Evolutionary conservation across 2,329 filamentous ascomycete species (phyloP).

Genomic region (Fusarium ambrosium): DNA sequence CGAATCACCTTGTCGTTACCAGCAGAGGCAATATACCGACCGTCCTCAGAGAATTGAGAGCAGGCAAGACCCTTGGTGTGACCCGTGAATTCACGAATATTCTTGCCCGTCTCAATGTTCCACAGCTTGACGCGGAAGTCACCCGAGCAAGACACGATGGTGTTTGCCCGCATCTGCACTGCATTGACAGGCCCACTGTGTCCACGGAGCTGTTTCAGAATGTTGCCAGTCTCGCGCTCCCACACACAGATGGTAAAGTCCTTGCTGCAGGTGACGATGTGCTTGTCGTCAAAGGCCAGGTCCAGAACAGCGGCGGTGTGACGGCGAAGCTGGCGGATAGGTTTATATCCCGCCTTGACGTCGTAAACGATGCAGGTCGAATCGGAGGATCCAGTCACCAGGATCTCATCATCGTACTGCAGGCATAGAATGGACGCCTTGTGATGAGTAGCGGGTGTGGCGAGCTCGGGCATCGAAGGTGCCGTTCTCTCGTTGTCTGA

Average conservation of each 20-base stretch:
- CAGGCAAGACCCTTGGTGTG: conserved; percentile 96
- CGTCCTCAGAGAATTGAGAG: conserved; percentile 95
- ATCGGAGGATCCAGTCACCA: conserved; percentile 96
- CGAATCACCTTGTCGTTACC: conserved; percentile 97
- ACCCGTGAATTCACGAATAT: conserved; percentile 89
- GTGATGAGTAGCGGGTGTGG: conserved; percentile 78
- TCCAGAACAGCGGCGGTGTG: conserved; percentile 93
- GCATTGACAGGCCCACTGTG: conserved; percentile 96
- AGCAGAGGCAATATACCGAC: conserved; percentile 91
- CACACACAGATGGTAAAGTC: conserved; percentile 94
- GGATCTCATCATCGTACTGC: conserved; percentile 92
- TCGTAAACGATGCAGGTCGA: conserved; percentile 92
- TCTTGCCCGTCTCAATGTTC: conserved; percentile 91
- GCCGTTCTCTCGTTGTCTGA: conserved; percentile 62
- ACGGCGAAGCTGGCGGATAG: conserved; percentile 80
- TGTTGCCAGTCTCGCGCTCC: conserved; percentile 83
- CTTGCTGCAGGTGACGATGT: conserved; percentile 98
- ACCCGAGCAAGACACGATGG: conserved; percentile 92
- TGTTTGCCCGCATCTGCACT: conserved; percentile 92
- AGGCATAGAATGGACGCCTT: conserved; percentile 94
- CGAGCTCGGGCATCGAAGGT: conserved; percentile 66
- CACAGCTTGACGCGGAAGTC: conserved; percentile 95
- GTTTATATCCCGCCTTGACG: conserved; percentile 81
- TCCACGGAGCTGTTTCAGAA: conserved; percentile 84
- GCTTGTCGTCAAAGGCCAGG: conserved; percentile 89